Evolutionary conservation across 2,329 filamentous ascomycete species (phyloP), one percentile per base, ranked within the genome.

Genomic region (Pyrenophora seminiperda): DNA sequence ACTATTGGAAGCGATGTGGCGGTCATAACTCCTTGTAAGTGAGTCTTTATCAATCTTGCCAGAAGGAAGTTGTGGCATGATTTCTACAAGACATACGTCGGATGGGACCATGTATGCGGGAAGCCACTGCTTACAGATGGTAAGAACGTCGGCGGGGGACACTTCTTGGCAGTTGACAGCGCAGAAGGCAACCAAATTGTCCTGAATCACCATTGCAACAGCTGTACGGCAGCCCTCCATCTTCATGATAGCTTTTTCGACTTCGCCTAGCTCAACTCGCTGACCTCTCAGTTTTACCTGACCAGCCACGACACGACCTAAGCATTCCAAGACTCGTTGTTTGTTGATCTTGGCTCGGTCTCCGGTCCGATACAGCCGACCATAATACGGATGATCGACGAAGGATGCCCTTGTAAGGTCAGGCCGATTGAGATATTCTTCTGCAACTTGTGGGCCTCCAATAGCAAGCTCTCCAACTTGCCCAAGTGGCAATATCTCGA

Each of bases 201-300:
- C 85, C 2, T 81, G 77, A 20, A 91, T 75, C 1, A 96, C 84
- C 19, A 84, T 79, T 2, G 85, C 89, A 11, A 86, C 81, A 1
- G 84, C 86, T 38, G 81, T 81, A 53, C 86, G 85, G 38, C 90
- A 75, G 7, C 58, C 63, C 18, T 65, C 47, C 7, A 66, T 43
- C 43, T 63, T 71, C 33, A 63, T 54, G 5, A 72, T 59, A 14
- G 61, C 61, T 32, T 74, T 63, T 53, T 75, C 71, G n/a, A 76
- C 66, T 43, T 76, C 90, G 0, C 89, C 89, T 4, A 94, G 81
- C 65, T 94, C 89, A 41, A 95, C 82, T 40, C 91, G 81, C 71
- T 96, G 91, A 1, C 91, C 91, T 44, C 91, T 83, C 6, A 96
- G 78, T 72, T 96, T 96, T 41, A 96, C 86, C 70, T 97, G 92